Evolutionary conservation across 257 asterid genomes (phyloP).

Genomic region (Solanum tacnaense): DNA sequence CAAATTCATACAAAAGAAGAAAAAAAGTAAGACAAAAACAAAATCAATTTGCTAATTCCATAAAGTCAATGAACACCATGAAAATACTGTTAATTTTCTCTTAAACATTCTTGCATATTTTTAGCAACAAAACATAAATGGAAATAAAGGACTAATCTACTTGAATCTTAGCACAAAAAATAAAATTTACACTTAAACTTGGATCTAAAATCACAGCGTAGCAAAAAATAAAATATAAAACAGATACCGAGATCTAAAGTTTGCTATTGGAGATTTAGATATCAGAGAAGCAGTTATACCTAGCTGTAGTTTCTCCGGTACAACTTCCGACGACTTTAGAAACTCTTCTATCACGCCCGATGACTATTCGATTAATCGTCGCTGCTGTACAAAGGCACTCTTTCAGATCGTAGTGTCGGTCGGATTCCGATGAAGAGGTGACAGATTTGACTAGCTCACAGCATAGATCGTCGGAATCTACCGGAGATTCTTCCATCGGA

Average conservation of each 20-base stretch:
- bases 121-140: background rate
- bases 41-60: background rate
- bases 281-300: background rate
- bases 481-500: background rate
- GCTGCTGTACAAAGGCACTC: slow-evolving; percentile 2
- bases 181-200: background rate
- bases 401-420: background rate
- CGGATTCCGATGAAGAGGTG: background rate
- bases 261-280: background rate
- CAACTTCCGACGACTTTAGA: background rate
- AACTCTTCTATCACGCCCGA: slow-evolving; percentile 1
- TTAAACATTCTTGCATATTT: background rate
- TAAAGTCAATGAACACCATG: background rate
- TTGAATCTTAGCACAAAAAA: background rate
- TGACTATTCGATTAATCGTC: background rate
- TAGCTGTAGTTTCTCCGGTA: background rate
- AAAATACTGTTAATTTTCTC: background rate
- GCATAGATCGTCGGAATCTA: background rate
- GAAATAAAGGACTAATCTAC: background rate
- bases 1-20: background rate
- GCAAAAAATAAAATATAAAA: background rate
- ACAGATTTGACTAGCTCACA: background rate
- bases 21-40: background rate
- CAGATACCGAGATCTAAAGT: background rate
- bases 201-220: background rate